A percentile compares a stretch with the other conserved stretches of the same genome.
Conservation (phyloP, 257 asterid species). For the Paulownia fortunei region DNA sequence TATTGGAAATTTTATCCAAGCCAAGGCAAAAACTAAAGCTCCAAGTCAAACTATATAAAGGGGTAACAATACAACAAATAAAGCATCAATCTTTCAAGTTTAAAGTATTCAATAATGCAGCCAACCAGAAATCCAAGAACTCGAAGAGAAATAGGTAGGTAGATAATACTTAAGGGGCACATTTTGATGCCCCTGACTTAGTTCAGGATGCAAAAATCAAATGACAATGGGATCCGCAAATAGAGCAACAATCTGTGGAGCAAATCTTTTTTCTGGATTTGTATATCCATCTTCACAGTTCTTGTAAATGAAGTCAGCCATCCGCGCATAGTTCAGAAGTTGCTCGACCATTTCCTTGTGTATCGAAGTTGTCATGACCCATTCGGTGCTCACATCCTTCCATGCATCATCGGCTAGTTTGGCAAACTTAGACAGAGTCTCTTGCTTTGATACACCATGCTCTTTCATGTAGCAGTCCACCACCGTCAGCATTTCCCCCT, state of each 20-base stretch:
- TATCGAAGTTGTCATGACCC: not conserved
- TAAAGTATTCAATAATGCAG: too few relatives aligned
- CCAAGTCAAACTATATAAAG: too few relatives aligned
- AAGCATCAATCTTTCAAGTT: too few relatives aligned
- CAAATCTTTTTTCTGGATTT: conserved; percentile 23
- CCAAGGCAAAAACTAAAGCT: too few relatives aligned
- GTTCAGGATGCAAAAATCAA: not conserved
- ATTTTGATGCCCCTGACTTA: too few relatives aligned
- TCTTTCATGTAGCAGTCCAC: conserved; percentile 44
- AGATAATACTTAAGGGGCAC: too few relatives aligned
- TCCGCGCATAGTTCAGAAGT: conserved; percentile 24
- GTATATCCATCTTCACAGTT: conserved; percentile 25
- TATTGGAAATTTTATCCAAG: too few relatives aligned
- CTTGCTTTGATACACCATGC: conserved; percentile 27
- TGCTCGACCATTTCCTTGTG: conserved; percentile 19
- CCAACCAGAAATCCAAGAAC: too few relatives aligned
- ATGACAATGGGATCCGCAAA: conserved; percentile 21
- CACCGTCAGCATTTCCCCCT: conserved; percentile 11
- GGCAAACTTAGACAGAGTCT: not conserved
- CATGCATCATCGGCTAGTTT: conserved; percentile 32
- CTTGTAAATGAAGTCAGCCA: conserved; percentile 30
- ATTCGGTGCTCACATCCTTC: conserved; percentile 32
- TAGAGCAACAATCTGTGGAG: conserved; percentile 24
- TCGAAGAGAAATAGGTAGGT: too few relatives aligned
- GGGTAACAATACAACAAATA: too few relatives aligned